phyloP scores from a whole-genome alignment of 2,329 filamentous ascomycete species.

The Lasiodiplodia citricola region DNA sequence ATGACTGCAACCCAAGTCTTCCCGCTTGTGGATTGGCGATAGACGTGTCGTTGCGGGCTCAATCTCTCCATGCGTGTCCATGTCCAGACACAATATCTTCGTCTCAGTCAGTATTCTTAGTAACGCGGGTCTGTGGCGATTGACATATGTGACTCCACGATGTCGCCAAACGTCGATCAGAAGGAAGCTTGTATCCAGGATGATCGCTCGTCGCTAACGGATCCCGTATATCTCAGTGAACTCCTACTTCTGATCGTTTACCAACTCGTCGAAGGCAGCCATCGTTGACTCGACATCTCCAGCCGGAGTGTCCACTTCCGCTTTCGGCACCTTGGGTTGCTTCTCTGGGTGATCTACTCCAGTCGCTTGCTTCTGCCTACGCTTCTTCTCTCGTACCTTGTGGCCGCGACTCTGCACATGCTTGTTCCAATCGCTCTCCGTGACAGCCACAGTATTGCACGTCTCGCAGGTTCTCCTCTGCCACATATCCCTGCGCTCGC shows the following conservation, averaged over 20 bases:
- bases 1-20: too few relatives aligned
- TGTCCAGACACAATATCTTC: too few relatives aligned
- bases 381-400: constrained; percentile 33
- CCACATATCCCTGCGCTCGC: constrained; percentile 52
- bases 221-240: too few relatives aligned
- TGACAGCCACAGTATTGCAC: constrained; percentile 66
- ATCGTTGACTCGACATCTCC: constrained; percentile 1
- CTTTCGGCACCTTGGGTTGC: background rate
- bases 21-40: too few relatives aligned
- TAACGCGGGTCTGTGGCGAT: too few relatives aligned
- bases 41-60: too few relatives aligned
- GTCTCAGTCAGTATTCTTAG: too few relatives aligned
- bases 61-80: too few relatives aligned
- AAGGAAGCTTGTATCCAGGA: too few relatives aligned
- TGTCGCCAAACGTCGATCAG: too few relatives aligned
- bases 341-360: background rate
- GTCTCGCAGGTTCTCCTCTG: constrained; percentile 68
- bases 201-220: too few relatives aligned
- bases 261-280: background rate
- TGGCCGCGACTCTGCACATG: constrained; percentile 64
- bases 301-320: background rate
- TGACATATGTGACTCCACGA: too few relatives aligned
- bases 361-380: constrained; percentile 36
- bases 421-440: constrained; percentile 61
- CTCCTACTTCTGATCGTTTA: background rate